Percentiles rank a stretch among this genome's conserved stretches.
These are phyloP conservation scores for Rhodotorula taiwanensis DNA, from an alignment of 768 basidiomycete species.

Conservation along the genomic window DNA sequence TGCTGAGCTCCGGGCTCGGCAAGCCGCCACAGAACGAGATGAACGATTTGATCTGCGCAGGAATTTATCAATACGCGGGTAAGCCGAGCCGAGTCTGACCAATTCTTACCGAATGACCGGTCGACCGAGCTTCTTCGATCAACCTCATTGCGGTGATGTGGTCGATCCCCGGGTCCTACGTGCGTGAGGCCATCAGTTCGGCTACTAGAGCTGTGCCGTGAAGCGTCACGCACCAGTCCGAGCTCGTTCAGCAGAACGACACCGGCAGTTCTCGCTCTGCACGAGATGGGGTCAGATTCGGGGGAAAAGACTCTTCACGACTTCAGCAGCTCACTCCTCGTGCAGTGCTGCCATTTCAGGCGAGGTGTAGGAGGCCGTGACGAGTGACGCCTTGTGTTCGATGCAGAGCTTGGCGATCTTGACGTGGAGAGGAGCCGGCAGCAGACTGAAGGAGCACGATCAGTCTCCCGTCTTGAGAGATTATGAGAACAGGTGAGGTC, in stretches of 20 bases:
- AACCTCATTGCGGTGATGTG: conserved; percentile 77
- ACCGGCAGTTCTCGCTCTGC: conserved; percentile 45
- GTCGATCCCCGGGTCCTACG: conserved; percentile 81
- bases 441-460: conserved; percentile 52
- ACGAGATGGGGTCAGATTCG: conserved; percentile 20
- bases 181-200: conserved; percentile 39
- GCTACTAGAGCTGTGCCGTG: conserved; percentile 35
- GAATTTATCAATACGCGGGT: background rate
- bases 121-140: conserved; percentile 51
- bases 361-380: conserved; percentile 79
- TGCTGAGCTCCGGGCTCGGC: conserved; percentile 61
- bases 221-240: conserved; percentile 42
- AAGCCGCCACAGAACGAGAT: conserved; percentile 89
- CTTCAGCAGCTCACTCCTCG: too few species aligned
- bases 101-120: conserved; percentile 49
- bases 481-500: too few species aligned
- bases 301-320: too few species aligned
- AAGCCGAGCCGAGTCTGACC: background rate
- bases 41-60: conserved; percentile 57
- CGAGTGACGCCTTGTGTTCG: conserved; percentile 60
- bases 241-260: conserved; percentile 83
- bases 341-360: too few species aligned
- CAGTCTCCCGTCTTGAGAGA: conserved; percentile 26
- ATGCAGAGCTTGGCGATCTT: conserved; percentile 68
- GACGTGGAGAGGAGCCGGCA: conserved; percentile 70